Evolutionary conservation across 352 stramenopile genomes (phyloP), one percentile per base, ranked within the genome.

Genomic region (Phytophthora fragariae): DNA sequence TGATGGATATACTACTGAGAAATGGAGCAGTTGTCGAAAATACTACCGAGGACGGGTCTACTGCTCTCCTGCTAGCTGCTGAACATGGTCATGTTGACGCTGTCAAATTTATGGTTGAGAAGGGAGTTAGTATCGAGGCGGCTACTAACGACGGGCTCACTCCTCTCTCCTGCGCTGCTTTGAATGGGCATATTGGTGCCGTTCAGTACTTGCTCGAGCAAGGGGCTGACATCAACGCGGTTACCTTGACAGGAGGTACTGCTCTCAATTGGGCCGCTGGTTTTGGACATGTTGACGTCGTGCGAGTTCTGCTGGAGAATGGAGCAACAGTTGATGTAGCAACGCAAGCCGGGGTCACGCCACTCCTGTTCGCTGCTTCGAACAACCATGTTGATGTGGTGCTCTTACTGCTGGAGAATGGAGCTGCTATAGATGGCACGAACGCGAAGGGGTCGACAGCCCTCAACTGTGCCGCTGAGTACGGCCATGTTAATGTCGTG

Each of bases 221-320:
- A 7, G 37, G 37, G 12, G 37, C 37, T n/a, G 37, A 46, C 12
- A 46, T 46, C 37, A 46, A 46, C 37, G 37, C 37, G 37, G 37
- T 46, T 1, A 46, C 12, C 37, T 17, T 14, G 0, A 46, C 37
- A 17, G 37, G 37, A 12, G 17, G 37, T 8, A 53, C 46, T 27
- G 17, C 46, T 3, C 46, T 53, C n/a, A 10, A 24, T 14, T 27
- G 19, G 15, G 46, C 17, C 46, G 46, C 46, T 11, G n/a, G n/a
- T 19, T 19, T 27, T 53, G 46, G 46, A 24, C 46, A 53, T 14
- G 17, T 27, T 12, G 46, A 14, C 17, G 19, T 74, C 1, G 59
- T 68, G 37, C n/a, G 6, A 0, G 5, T 59, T 19, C 27, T 73
- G 17, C 14, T 64, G 21, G 46, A 68, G n/a, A 46, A n/a, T 33